Evolutionary conservation across 202 grass and related monocot species (phyloP).

Genomic region (Bolboschoenoplectus hybrid): DNA sequence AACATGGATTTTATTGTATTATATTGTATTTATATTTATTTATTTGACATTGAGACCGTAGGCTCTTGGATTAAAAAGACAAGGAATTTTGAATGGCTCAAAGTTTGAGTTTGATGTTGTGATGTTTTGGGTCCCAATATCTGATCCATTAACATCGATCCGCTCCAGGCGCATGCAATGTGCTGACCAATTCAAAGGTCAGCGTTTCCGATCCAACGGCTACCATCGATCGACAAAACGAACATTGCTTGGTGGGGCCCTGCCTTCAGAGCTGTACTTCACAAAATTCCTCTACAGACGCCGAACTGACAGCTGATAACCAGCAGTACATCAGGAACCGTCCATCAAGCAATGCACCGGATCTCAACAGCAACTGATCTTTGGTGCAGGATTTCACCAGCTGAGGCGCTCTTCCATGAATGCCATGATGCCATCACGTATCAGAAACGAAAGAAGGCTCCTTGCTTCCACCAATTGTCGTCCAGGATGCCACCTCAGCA

Average conservation of each 20-base stretch:
- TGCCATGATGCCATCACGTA: background rate
- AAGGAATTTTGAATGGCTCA: background rate
- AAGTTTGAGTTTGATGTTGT: background rate
- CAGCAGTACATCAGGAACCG: slow-evolving; percentile 9
- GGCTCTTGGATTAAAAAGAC: background rate
- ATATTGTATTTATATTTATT: background rate
- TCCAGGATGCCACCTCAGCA: slow-evolving; percentile 18
- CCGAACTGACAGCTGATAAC: background rate
- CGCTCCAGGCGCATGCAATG: slow-evolving; percentile 12
- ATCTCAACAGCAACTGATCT: slow-evolving; percentile 12
- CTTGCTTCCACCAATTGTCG: slow-evolving; percentile 2
- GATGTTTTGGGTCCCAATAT: background rate
- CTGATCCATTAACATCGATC: background rate
- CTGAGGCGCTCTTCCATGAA: background rate
- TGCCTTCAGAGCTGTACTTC: slow-evolving; percentile 16
- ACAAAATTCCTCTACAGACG: background rate
- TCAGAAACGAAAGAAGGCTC: background rate
- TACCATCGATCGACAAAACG: slow-evolving; percentile 2
- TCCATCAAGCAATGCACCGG: background rate
- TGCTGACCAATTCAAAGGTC: slow-evolving; percentile 4
- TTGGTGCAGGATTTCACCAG: background rate
- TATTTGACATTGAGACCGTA: background rate
- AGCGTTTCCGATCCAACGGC: background rate
- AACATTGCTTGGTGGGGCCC: slow-evolving; percentile 29
- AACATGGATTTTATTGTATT: background rate